phyloP scores from a whole-genome alignment of 495 filamentous ascomycete species.

The Tricharina praecox region DNA sequence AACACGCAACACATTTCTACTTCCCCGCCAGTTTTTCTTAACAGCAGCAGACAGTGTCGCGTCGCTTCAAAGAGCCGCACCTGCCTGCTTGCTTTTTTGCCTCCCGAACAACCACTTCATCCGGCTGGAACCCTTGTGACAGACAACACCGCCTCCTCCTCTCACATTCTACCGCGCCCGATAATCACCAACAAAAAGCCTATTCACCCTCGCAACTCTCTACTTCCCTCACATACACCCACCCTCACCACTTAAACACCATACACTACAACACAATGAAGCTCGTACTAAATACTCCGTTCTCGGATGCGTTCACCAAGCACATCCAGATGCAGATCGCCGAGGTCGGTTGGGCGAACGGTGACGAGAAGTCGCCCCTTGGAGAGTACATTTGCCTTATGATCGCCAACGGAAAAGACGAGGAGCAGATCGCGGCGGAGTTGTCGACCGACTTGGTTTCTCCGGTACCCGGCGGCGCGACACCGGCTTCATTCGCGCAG shows the following conservation, averaged over 20 bases:
- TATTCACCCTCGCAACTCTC: too few relatives aligned
- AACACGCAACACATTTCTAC: too few relatives aligned
- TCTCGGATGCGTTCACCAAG: constrained; percentile 63
- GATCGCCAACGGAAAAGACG: constrained; percentile 84
- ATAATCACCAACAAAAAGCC: too few relatives aligned
- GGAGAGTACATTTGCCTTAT: constrained; percentile 94
- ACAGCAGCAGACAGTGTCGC: too few relatives aligned
- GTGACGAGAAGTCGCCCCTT: constrained; percentile 63
- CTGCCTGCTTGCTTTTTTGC: too few relatives aligned
- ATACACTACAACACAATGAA: constrained; percentile 37
- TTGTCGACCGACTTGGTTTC: constrained; percentile 75
- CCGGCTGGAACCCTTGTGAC: too few relatives aligned
- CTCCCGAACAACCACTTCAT: too few relatives aligned
- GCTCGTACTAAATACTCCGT: constrained; percentile 51
- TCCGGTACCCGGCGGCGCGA: constrained; percentile 64
- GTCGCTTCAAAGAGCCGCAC: too few relatives aligned
- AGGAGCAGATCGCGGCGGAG: constrained; percentile 75
- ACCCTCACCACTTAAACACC: neutral
- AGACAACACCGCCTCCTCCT: too few relatives aligned
- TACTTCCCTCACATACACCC: neutral
- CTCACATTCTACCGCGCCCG: too few relatives aligned
- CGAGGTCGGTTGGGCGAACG: constrained; percentile 83
- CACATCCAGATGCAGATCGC: constrained; percentile 81
- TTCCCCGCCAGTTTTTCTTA: too few relatives aligned
- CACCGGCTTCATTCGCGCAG: constrained; percentile 63